A percentile compares a stretch with the other conserved stretches of the same genome.
Evolutionary conservation across 2,329 filamentous ascomycete genomes (phyloP).

Genomic region (Lomentospora prolificans): DNA sequence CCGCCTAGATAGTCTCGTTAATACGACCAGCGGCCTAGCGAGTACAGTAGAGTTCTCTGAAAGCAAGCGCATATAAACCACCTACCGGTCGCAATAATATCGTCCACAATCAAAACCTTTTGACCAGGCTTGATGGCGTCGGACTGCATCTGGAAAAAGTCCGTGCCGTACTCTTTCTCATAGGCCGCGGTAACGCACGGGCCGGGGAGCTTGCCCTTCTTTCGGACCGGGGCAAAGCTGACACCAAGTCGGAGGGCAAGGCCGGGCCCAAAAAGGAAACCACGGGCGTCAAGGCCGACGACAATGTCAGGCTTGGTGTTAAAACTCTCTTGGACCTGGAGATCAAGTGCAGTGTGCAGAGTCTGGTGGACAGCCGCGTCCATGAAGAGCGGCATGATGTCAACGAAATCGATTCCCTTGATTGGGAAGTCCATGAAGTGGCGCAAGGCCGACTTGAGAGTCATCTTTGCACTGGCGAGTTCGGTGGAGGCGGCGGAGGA

Average conservation of each 20-base stretch:
- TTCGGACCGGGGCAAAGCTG: constrained; percentile 85
- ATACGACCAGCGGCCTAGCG: constrained; percentile 9
- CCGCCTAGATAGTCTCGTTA: constrained; percentile 51
- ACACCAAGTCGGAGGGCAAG: constrained; percentile 76
- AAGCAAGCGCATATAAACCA: neutral
- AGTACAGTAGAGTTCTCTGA: constrained; percentile 9
- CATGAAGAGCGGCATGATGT: constrained; percentile 94
- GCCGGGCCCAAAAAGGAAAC: constrained; percentile 89
- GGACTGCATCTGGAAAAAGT: constrained; percentile 92
- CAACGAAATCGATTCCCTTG: constrained; percentile 89
- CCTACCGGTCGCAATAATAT: constrained; percentile 96
- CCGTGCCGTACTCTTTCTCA: constrained; percentile 91
- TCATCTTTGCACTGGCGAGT: constrained; percentile 61
- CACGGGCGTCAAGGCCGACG: constrained; percentile 85
- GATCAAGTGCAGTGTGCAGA: constrained; percentile 75
- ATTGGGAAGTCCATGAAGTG: constrained; percentile 88
- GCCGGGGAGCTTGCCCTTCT: constrained; percentile 91
- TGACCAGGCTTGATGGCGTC: constrained; percentile 77
- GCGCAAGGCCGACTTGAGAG: constrained; percentile 63
- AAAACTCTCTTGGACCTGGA: constrained; percentile 63
- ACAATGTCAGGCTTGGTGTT: constrained; percentile 71
- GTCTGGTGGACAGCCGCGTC: constrained; percentile 62
- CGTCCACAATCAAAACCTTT: constrained; percentile 87
- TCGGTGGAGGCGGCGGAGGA: constrained; percentile 51
- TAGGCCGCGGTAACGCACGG: constrained; percentile 77